Base-by-base conservation (phyloP, 495 filamentous ascomycete genomes). In the Penicillium nucicola region DNA sequence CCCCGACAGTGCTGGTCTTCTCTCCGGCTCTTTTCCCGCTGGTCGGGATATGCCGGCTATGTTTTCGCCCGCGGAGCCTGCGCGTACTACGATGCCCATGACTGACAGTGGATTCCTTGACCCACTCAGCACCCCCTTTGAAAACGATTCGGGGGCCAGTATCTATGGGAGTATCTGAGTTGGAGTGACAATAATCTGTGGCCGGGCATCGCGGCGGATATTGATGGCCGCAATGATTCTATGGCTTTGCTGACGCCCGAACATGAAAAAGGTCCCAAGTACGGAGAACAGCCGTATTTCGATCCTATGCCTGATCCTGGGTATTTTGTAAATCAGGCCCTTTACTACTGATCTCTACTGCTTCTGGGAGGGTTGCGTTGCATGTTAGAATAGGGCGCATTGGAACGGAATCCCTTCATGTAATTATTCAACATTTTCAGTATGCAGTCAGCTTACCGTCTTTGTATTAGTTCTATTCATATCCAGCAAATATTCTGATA, bases 91-190 rank as follows among this genome's bases (percentile, higher is more conserved):
- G 4, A 55, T 64, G 45, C 33, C 61, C 0, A 39, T 55, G 2
- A 52, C 62, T 14, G 65, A 67, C 14, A 55, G 47, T 45, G 62
- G 62, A 2, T 60, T 66, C 22, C 36, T 59, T 0, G 65, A 70
- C 44, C 56, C 65, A 1, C 52, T 70, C 3, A 48, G 62, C 10
- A 42, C 59, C 9, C 62, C 60, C 1, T 63, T 67, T 8, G 55
- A 68, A 4, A 67, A 73, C 46, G 68, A 75, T 18, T 59, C 5
- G 65, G 52, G 3, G 58, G 62, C 5, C 71, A 75, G 30, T 65
- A 71, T 51, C 58, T 73, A 12, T 75, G 70, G 70, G 70, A 75
- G 34, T 75, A 71, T 49, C 55, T 75, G 14, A 75, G 68, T 49
- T 72, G 70, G 70, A 69, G 68, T 42, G 69, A 71, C 31, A 66